Conservation (phyloP, 2,329 filamentous ascomycete species). For the Ascochyta lentis region DNA sequence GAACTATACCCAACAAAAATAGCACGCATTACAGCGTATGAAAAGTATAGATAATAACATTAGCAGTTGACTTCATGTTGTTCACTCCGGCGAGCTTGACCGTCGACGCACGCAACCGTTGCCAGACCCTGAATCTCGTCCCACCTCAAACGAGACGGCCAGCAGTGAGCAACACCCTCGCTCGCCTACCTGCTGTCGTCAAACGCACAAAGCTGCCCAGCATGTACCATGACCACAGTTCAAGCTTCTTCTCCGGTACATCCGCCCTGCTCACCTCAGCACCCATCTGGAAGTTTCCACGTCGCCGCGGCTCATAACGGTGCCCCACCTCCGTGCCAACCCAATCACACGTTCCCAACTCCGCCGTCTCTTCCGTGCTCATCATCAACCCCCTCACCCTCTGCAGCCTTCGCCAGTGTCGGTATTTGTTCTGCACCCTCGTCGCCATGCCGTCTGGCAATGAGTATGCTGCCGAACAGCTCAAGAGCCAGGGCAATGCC, state of each 20-base stretch:
- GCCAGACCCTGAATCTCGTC: neutral
- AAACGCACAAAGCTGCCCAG: neutral
- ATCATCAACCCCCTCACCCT: neutral
- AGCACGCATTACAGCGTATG: neutral
- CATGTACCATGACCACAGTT: neutral
- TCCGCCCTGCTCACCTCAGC: conserved; percentile 19
- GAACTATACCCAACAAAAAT: conserved; percentile 5
- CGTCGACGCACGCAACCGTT: conserved; percentile 4
- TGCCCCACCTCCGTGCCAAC: conserved; percentile 23
- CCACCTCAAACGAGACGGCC: neutral
- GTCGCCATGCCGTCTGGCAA: conserved; percentile 37
- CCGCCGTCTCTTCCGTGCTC: conserved; percentile 28
- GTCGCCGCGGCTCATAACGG: conserved; percentile 20
- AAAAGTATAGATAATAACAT: neutral
- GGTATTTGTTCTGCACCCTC: neutral
- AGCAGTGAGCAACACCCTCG: neutral
- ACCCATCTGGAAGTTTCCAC: conserved; percentile 36
- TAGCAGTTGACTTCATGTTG: neutral
- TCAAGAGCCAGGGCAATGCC: conserved; percentile 65
- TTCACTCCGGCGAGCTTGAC: neutral
- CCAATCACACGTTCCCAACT: conserved; percentile 31
- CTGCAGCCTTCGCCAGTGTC: neutral
- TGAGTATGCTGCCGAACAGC: conserved; percentile 53
- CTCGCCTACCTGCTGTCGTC: neutral
- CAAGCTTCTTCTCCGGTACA: neutral